Percentiles rank a stretch among this genome's conserved stretches.
Conservation (phyloP, 2,329 filamentous ascomycete species). For the Pseudocercospora macadamiae region DNA sequence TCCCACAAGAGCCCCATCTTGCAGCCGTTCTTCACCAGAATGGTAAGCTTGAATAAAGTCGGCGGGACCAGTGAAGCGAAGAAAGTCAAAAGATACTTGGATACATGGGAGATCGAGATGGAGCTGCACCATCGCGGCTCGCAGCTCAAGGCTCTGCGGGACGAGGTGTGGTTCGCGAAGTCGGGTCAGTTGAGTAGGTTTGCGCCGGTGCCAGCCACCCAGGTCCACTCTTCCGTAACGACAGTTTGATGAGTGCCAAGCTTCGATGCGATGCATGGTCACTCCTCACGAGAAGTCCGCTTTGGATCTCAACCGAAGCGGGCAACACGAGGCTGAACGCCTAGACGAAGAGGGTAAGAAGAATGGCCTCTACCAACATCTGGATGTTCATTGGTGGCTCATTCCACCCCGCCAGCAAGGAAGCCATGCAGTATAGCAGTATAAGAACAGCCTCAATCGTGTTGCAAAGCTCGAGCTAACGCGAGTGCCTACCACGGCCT, state of each 20-base stretch:
- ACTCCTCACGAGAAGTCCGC: constrained; percentile 3
- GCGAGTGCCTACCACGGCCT: not conserved
- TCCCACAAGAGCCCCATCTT: constrained; percentile 25
- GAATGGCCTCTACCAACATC: not conserved
- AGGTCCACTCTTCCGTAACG: not conserved
- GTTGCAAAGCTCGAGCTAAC: not conserved
- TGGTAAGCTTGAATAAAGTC: constrained; percentile 24
- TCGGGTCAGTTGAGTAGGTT: constrained; percentile 13
- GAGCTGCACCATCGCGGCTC: constrained; percentile 26
- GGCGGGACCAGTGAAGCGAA: constrained; percentile 23
- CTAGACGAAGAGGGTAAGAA: not conserved
- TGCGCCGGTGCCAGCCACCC: constrained; percentile 17
- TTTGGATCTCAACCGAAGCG: constrained; percentile 9
- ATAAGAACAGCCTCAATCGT: no score
- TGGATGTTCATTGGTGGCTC: not conserved
- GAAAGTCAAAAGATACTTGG: constrained; percentile 24
- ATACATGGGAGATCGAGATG: constrained; percentile 28
- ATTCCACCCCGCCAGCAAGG: not conserved
- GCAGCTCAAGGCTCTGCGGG: constrained; percentile 11
- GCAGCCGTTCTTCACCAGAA: constrained; percentile 22
- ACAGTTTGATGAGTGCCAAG: not conserved
- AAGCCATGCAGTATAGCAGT: not conserved
- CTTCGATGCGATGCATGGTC: constrained; percentile 8
- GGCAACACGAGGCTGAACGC: constrained; percentile 15
- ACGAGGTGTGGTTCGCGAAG: constrained; percentile 13